Conservation (phyloP, 2,329 filamentous ascomycete genomes). For the Arthrobotrys entomopaga region DNA sequence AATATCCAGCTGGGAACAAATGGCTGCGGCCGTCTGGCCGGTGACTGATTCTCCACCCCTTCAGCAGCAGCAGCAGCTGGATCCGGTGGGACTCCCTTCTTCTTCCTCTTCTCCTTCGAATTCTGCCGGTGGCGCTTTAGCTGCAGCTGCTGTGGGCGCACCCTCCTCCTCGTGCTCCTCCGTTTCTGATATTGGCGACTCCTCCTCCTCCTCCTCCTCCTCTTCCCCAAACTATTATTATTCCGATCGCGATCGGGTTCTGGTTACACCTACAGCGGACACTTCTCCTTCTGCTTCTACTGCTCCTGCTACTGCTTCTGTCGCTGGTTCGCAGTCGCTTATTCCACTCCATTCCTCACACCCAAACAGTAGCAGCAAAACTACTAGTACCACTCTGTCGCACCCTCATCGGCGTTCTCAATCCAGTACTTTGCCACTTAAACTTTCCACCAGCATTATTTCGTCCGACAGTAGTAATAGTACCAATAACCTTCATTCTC, state of each 20-base stretch:
- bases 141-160: too few species aligned
- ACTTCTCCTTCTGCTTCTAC: conserved; percentile 11
- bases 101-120: too few species aligned
- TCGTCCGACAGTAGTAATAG: conserved; percentile 1
- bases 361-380: conserved; percentile 8
- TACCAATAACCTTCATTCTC: conserved; percentile 16
- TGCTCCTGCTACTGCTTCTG: not conserved
- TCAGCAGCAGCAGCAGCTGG: conserved; percentile 8
- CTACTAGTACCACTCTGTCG: conserved; percentile 4
- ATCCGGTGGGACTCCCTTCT: not conserved
- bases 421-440: conserved; percentile 29
- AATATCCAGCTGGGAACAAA: conserved; percentile 6
- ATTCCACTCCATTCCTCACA: conserved; percentile 46
- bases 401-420: conserved; percentile 25
- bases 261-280: conserved; percentile 8
- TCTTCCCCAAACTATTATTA: not conserved
- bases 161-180: too few species aligned
- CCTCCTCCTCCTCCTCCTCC: conserved; percentile 8
- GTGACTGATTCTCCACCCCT: conserved; percentile 28
- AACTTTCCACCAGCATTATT: conserved; percentile 27
- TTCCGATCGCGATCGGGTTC: conserved; percentile 24
- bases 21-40: conserved; percentile 53
- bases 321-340: conserved; percentile 40
- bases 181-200: conserved; percentile 22
- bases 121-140: too few species aligned